Percentiles rank a stretch among this genome's conserved stretches.
Evolutionary conservation across 1,284 basidiomycete genomes (phyloP).

Genomic region (Tilletia indica): DNA sequence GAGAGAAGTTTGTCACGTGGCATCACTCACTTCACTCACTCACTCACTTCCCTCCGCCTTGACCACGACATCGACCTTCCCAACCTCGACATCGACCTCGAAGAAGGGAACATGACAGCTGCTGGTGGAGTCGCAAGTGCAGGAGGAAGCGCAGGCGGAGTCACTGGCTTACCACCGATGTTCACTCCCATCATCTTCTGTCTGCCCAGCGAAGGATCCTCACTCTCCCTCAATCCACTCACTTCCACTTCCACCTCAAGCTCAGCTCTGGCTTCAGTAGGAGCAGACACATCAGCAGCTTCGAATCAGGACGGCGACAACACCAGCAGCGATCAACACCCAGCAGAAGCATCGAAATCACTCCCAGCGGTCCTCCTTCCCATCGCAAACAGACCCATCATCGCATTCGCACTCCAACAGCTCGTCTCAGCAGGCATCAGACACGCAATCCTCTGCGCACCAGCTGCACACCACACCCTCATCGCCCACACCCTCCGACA

Average conservation of each 20-base stretch:
- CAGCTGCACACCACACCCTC: conserved; percentile 43
- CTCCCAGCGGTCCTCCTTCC: conserved; percentile 53
- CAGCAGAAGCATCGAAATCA: neutral
- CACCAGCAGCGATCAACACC: neutral
- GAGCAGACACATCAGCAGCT: conserved; percentile 3
- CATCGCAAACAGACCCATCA: conserved; percentile 51
- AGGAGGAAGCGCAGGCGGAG: neutral
- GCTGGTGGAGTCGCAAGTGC: neutral
- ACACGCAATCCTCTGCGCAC: conserved; percentile 47
- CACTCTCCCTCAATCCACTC: conserved; percentile 33
- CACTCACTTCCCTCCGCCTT: neutral
- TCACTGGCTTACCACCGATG: neutral
- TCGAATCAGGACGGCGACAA: neutral
- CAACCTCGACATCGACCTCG: neutral
- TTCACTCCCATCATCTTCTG: conserved; percentile 49
- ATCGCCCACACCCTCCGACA: conserved; percentile 43
- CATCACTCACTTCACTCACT: too few species aligned
- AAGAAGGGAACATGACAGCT: neutral
- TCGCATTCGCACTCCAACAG: conserved; percentile 51
- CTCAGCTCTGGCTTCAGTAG: conserved; percentile 26
- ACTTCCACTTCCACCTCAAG: neutral
- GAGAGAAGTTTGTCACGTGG: too few species aligned
- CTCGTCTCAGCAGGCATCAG: conserved; percentile 46
- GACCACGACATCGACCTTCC: neutral
- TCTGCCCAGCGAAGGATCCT: conserved; percentile 48